These are phyloP conservation scores for Catunica adiposa DNA, from an alignment of 2,329 filamentous ascomycete species.

Conservation along the genomic window DNA sequence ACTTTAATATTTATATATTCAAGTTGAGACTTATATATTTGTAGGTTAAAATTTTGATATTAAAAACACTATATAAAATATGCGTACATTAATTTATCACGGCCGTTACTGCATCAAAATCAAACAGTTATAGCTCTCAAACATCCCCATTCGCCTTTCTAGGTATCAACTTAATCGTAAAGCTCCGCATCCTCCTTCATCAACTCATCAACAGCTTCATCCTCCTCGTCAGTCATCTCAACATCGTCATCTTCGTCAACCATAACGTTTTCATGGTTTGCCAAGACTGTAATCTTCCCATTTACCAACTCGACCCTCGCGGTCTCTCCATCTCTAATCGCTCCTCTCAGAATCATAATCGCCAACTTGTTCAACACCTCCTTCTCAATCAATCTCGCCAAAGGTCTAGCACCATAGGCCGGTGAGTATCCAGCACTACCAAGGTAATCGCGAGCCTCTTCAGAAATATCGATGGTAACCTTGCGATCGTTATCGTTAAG, in stretches of 20 bases:
- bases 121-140: too few species aligned
- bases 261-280: constrained; percentile 55
- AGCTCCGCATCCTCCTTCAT: constrained; percentile 40
- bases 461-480: constrained; percentile 63
- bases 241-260: constrained; percentile 45
- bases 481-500: constrained; percentile 73
- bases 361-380: constrained; percentile 90
- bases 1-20: too few species aligned
- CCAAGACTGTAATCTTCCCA: constrained; percentile 62
- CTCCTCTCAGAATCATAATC: constrained; percentile 74
- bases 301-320: constrained; percentile 66
- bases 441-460: constrained; percentile 84
- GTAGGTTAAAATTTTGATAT: too few species aligned
- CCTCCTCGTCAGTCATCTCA: constrained; percentile 57
- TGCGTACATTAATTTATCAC: too few species aligned
- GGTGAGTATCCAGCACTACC: constrained; percentile 86
- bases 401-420: constrained; percentile 79
- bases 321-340: constrained; percentile 68
- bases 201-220: constrained; percentile 56
- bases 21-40: too few species aligned
- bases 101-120: too few species aligned
- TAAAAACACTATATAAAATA: too few species aligned
- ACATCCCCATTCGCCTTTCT: not conserved
- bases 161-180: constrained; percentile 24
- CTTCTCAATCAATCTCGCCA: constrained; percentile 84